Evolutionary conservation across 2,329 filamentous ascomycete genomes (phyloP), one percentile per base, ranked within the genome.

Genomic region (Trichoderma endophyticum): DNA sequence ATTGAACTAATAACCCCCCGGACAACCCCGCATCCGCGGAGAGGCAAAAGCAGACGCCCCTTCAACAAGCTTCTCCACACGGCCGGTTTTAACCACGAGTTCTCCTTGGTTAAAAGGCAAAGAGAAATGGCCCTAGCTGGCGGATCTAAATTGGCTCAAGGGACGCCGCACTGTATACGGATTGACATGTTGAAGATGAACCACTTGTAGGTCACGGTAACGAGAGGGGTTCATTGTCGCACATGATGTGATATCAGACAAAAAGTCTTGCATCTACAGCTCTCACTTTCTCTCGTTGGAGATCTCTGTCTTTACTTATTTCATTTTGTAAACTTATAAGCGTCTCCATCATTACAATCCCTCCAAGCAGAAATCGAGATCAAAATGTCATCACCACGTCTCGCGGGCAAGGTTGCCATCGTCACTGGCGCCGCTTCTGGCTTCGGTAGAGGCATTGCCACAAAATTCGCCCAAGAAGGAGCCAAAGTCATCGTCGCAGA

Each of bases 401-500:
- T 85, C 8, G 73, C 82, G 67, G 81, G 80, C 63, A 85, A 85
- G 71, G 80, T 82, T 4, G 83, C 82, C 76, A 82, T 85, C 73
- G 78, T 84, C 73, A 84, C 81, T 73, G 88, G 90, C 62, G 89
- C 84, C 8, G 89, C 87, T 3, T 88, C 87, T 12, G 90, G 90
- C 2, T 92, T 92, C 75, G 90, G 90, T 70, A 87, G 86, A 71
- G 89, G 86, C 39, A 91, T 91, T 67, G 86, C 86, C 0, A 81
- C 84, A 70, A 87, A 87, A 70, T 91, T 91, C 78, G 83, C 85
- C 6, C 78, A 84, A 28, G 89, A 92, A 80, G 90, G 90, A 51
- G 86, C 85, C 64, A 85, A 85, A 73, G 89, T 92, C 39, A 79
- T 92, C 65, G 86, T 92, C 68, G 87, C 87, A 2, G 90, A 92